phyloP scores from a whole-genome alignment of 441 rosid species.

The Populus trichocarpa region DNA sequence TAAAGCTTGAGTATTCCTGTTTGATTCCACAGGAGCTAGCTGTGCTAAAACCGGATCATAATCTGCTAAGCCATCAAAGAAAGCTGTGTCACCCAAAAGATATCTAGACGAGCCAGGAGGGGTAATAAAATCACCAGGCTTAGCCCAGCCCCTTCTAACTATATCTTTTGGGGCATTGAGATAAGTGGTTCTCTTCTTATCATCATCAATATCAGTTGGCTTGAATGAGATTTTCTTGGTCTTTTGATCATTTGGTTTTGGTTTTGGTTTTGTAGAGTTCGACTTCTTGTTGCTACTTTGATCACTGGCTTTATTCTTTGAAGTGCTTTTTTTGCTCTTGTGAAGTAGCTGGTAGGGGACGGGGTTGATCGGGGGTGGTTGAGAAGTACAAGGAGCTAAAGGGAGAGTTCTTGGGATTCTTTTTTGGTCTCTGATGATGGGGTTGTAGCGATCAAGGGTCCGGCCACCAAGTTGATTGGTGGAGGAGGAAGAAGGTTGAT shows the following conservation, averaged over 20 bases:
- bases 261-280: constrained; percentile 8
- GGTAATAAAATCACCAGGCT: constrained; percentile 42
- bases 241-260: constrained; percentile 15
- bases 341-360: constrained; percentile 49
- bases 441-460: constrained; percentile 89
- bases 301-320: constrained; percentile 13
- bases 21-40: constrained; percentile 38
- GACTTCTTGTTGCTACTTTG: constrained; percentile 21
- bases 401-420: constrained; percentile 56
- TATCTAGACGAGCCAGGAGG: constrained; percentile 80
- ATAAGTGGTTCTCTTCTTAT: constrained; percentile 19
- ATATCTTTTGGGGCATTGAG: constrained; percentile 7
- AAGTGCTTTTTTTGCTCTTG: constrained; percentile 31
- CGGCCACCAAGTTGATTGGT: constrained; percentile 59
- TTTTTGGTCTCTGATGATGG: constrained; percentile 74
- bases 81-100: constrained; percentile 43
- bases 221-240: constrained; percentile 26
- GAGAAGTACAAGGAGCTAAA: constrained; percentile 46
- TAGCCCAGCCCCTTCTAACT: constrained; percentile 29
- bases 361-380: constrained; percentile 50
- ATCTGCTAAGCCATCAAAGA: constrained; percentile 47
- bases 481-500: constrained; percentile 44
- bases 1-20: constrained; percentile 22
- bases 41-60: constrained; percentile 43
- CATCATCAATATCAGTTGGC: constrained; percentile 11